phyloP scores from a whole-genome alignment of 2,329 filamentous ascomycete genomes.

The Orbilia javanica region DNA sequence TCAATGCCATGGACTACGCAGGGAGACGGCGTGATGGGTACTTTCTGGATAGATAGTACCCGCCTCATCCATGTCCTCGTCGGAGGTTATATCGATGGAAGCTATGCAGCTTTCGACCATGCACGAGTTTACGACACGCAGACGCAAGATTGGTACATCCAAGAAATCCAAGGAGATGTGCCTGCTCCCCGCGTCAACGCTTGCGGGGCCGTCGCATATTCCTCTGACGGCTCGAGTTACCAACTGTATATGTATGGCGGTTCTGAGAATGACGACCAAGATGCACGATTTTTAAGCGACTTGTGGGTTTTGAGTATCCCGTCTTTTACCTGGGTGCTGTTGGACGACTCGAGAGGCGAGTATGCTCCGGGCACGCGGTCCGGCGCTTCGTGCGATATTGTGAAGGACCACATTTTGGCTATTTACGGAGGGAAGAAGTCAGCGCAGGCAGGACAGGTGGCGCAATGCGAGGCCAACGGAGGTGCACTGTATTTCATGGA shows the following conservation, averaged over 20 bases:
- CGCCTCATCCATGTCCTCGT: constrained; percentile 16
- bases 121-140: constrained; percentile 20
- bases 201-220: neutral
- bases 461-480: neutral
- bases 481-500: constrained; percentile 13
- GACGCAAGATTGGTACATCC: constrained; percentile 21
- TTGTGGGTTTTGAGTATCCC: constrained; percentile 30
- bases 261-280: neutral
- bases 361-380: neutral
- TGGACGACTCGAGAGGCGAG: neutral
- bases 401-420: neutral
- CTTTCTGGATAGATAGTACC: constrained; percentile 2
- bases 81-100: constrained; percentile 18
- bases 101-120: neutral
- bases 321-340: constrained; percentile 16
- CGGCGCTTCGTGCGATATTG: constrained; percentile 8
- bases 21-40: constrained; percentile 17
- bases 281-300: neutral
- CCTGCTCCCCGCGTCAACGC: neutral
- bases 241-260: constrained; percentile 27
- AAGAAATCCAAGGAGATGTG: neutral
- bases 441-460: neutral
- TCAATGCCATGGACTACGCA: constrained; percentile 30
- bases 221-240: constrained; percentile 24
- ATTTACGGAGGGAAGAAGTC: constrained; percentile 28